These are phyloP conservation scores for Mortierella sp. DNA, from an alignment of 371 early-diverging fungal species.

Conservation along the genomic window DNA sequence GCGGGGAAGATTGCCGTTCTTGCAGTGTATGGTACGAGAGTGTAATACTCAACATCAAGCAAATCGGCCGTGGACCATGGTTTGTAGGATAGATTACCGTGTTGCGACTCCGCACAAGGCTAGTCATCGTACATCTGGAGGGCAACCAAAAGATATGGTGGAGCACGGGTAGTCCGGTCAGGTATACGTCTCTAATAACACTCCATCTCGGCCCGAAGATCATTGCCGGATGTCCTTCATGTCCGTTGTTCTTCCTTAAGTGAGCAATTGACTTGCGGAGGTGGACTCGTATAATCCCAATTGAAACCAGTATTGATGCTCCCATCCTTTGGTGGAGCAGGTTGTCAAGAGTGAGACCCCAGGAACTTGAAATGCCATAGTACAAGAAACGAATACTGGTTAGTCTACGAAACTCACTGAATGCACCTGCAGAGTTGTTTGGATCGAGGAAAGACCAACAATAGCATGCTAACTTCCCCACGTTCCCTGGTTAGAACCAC, in stretches of 20 bases:
- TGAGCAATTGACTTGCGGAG: no score
- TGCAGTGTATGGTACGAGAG: background rate
- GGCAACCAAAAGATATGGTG: background rate
- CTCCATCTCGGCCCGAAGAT: no score
- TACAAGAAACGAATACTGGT: background rate
- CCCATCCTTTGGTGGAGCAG: no score
- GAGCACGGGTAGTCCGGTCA: background rate
- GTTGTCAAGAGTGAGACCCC: no score
- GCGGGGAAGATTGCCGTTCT: background rate
- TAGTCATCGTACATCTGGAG: background rate
- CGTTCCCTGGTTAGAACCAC: conserved; percentile 5
- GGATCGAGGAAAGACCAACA: background rate
- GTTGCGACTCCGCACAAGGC: conserved; percentile 2
- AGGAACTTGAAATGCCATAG: no score
- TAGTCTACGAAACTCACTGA: background rate
- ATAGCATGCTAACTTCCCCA: conserved; percentile 18
- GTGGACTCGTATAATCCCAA: no score
- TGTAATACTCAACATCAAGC: background rate
- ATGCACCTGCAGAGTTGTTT: background rate
- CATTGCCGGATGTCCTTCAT: no score
- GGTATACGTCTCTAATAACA: no score
- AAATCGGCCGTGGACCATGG: no score
- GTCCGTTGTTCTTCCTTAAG: no score
- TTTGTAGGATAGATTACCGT: background rate
- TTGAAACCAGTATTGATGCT: no score